A percentile compares a stretch with the other conserved stretches of the same genome.
Conservation (phyloP, 108 stramenopile genomes). For the Nitzschia putrida region DNA sequence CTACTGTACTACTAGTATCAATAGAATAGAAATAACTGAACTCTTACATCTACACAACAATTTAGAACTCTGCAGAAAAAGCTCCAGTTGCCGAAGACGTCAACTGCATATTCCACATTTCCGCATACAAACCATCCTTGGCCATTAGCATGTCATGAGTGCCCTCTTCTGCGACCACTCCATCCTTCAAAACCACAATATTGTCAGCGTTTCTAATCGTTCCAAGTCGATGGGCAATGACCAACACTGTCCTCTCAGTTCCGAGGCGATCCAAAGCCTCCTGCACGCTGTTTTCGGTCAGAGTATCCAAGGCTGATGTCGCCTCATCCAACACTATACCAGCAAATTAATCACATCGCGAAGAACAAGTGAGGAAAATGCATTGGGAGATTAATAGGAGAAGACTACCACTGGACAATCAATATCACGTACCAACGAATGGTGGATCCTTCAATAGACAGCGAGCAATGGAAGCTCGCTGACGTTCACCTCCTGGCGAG, state of each 20-base stretch:
- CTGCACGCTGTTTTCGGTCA: constrained; percentile 89
- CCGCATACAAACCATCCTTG: constrained; percentile 79
- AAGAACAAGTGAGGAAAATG: neutral
- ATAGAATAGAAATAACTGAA: too few species aligned
- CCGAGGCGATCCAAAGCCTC: constrained; percentile 94
- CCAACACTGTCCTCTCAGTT: constrained; percentile 84
- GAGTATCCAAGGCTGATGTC: constrained; percentile 70
- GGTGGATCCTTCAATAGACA: constrained; percentile 94
- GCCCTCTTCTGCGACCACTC: constrained; percentile 90
- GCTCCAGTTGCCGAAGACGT: neutral
- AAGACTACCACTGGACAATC: neutral
- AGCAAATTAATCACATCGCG: neutral
- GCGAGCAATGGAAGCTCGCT: constrained; percentile 78
- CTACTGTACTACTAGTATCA: too few species aligned
- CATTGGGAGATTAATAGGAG: neutral
- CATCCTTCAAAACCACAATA: constrained; percentile 93
- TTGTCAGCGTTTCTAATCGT: constrained; percentile 97
- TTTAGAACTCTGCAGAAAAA: too few species aligned
- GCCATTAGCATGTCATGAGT: constrained; percentile 92
- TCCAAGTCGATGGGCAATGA: constrained; percentile 96
- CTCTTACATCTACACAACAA: too few species aligned
- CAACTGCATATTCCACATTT: constrained; percentile 90
- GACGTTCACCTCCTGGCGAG: constrained; percentile 62
- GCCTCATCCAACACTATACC: constrained; percentile 57
- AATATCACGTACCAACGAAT: constrained; percentile 58